These are phyloP conservation scores for Capsicum baccatum DNA, from an alignment of 257 asterid genomes.

Conservation along the genomic window DNA sequence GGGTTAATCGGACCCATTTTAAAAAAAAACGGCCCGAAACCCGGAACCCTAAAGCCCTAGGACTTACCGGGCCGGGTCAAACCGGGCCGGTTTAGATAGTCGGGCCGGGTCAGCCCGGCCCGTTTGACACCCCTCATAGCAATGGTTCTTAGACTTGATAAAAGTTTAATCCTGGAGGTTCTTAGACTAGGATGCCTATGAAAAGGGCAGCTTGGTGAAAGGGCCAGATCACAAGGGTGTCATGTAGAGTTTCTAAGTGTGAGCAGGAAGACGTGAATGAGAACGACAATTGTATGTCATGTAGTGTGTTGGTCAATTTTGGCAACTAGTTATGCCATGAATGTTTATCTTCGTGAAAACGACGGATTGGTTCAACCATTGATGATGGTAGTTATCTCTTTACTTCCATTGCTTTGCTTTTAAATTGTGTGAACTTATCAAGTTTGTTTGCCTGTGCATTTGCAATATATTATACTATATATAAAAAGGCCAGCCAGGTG, in stretches of 20 bases:
- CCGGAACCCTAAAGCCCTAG: too few relatives aligned
- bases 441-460: neutral
- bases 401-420: slow-evolving; percentile 5
- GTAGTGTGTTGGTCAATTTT: slow-evolving; percentile 42
- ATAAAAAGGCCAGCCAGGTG: too few relatives aligned
- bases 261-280: slow-evolving; percentile 5
- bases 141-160: too few relatives aligned
- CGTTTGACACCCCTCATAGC: too few relatives aligned
- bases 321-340: slow-evolving; percentile 38
- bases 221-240: too few relatives aligned
- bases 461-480: neutral
- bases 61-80: too few relatives aligned
- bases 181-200: too few relatives aligned
- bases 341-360: slow-evolving; percentile 29
- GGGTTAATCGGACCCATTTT: too few relatives aligned
- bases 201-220: too few relatives aligned
- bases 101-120: too few relatives aligned
- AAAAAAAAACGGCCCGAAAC: too few relatives aligned
- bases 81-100: too few relatives aligned
- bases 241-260: neutral
- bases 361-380: neutral
- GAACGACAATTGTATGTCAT: slow-evolving; percentile 2
- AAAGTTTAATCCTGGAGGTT: neutral
- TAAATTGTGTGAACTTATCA: neutral
- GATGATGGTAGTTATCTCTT: slow-evolving; percentile 3